Conservation (phyloP, 2,329 filamentous ascomycete species). For the Metarhizium anisopliae region DNA sequence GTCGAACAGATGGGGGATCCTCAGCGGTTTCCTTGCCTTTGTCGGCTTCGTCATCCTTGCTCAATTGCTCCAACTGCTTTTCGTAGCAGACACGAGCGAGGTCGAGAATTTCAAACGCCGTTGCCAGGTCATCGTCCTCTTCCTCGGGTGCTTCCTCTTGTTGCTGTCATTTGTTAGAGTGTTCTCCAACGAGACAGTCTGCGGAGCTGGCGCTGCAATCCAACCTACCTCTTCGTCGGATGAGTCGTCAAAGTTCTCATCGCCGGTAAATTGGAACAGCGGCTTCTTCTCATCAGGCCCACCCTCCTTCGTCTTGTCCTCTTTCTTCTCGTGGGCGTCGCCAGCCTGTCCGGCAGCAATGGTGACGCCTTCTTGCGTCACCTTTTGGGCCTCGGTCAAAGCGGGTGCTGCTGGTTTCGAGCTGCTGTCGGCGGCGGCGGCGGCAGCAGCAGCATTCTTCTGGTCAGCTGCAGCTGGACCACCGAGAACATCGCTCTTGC, state of each 20-base stretch:
- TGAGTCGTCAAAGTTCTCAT: slow-evolving; percentile 84
- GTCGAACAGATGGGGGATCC: slow-evolving; percentile 35
- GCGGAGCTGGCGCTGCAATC: slow-evolving; percentile 10
- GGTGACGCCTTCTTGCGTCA: slow-evolving; percentile 36
- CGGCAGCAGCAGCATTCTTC: slow-evolving; percentile 33
- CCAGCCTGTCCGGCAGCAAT: slow-evolving; percentile 34
- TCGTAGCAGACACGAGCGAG: slow-evolving; percentile 60
- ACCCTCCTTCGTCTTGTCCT: slow-evolving; percentile 27
- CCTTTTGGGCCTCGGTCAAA: slow-evolving; percentile 31
- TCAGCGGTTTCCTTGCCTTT: slow-evolving; percentile 34
- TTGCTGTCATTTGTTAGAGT: slow-evolving; percentile 15
- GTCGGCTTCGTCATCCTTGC: slow-evolving; percentile 22
- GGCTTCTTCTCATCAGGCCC: slow-evolving; percentile 50
- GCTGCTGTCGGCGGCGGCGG: slow-evolving; percentile 31
- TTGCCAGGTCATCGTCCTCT: slow-evolving; percentile 64
- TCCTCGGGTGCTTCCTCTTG: slow-evolving; percentile 39
- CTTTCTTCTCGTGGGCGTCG: slow-evolving; percentile 27
- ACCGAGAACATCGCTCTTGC: slow-evolving; percentile 89
- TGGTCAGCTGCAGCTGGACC: slow-evolving; percentile 59
- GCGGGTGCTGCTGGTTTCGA: slow-evolving; percentile 26
- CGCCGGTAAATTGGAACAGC: slow-evolving; percentile 85
- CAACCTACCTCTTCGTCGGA: slow-evolving; percentile 59
- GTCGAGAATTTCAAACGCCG: slow-evolving; percentile 79
- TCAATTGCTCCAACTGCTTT: slow-evolving; percentile 39
- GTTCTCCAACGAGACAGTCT: background rate